A percentile compares a stretch with the other conserved stretches of the same genome.
Conservation (phyloP, 2,329 filamentous ascomycete species). For the Neonectria neomacrospora region DNA sequence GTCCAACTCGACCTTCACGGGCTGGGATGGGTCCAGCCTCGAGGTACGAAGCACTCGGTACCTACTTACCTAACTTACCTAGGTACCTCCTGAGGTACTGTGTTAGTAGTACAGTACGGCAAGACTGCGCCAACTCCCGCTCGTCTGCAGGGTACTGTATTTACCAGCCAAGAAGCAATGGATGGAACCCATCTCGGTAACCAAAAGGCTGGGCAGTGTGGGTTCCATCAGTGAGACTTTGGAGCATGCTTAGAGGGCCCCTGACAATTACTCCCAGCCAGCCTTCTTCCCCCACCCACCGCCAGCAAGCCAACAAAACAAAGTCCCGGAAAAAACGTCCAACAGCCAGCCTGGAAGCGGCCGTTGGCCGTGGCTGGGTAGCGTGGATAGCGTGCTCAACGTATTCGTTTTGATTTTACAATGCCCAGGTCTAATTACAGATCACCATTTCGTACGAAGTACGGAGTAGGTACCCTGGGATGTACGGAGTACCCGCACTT, state of each 20-base stretch:
- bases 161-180: not conserved
- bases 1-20: not conserved
- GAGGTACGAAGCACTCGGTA: not conserved
- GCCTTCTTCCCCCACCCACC: not conserved
- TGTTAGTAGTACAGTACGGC: too few relatives aligned
- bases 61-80: too few relatives aligned
- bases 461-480: not conserved
- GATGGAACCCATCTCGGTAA: not conserved
- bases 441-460: not conserved
- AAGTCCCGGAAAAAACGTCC: not conserved
- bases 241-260: not conserved
- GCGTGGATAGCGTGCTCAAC: slow-evolving; percentile 7
- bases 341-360: slow-evolving; percentile 3
- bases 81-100: too few relatives aligned
- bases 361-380: slow-evolving; percentile 1
- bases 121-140: not conserved
- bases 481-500: not conserved
- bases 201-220: not conserved
- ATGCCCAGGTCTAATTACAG: not conserved
- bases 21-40: not conserved
- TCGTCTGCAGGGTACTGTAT: too few relatives aligned
- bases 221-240: not conserved
- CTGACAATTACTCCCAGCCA: not conserved
- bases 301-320: slow-evolving; percentile 1
- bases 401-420: slow-evolving; percentile 4